phyloP scores from a whole-genome alignment of 495 filamentous ascomycete genomes.

The Aspergillus campestris region DNA sequence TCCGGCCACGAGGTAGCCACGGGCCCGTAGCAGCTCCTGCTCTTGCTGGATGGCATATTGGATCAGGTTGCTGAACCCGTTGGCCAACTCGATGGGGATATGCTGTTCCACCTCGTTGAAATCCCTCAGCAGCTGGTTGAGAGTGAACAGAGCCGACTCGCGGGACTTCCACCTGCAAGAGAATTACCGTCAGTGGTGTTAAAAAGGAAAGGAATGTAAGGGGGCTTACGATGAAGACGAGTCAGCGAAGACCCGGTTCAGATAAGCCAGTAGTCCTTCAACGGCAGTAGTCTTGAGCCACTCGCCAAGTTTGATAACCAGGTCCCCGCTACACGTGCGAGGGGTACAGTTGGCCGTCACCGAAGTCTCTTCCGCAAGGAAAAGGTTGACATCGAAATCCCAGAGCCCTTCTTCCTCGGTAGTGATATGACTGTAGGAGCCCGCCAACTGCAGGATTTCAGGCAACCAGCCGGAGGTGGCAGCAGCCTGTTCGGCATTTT shows the following conservation, averaged over 20 bases:
- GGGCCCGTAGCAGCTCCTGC: slow-evolving; percentile 64
- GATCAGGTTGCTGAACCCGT: slow-evolving; percentile 66
- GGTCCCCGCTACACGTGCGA: slow-evolving; percentile 80
- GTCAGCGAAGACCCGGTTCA: slow-evolving; percentile 56
- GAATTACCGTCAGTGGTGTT: slow-evolving; percentile 18
- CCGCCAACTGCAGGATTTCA: slow-evolving; percentile 73
- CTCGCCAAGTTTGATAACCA: slow-evolving; percentile 87
- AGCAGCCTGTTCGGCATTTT: slow-evolving; percentile 47
- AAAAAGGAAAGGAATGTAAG: not conserved
- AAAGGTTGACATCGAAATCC: slow-evolving; percentile 94
- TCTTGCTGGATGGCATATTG: slow-evolving; percentile 65
- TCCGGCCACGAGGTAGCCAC: slow-evolving; percentile 78
- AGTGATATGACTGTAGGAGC: slow-evolving; percentile 83
- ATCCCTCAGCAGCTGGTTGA: slow-evolving; percentile 73
- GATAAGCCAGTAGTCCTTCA: slow-evolving; percentile 65
- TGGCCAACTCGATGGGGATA: slow-evolving; percentile 56
- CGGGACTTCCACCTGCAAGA: slow-evolving; percentile 50
- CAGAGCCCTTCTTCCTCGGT: slow-evolving; percentile 88
- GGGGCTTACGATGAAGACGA: slow-evolving; percentile 43
- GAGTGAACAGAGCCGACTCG: slow-evolving; percentile 75
- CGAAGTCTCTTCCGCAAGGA: slow-evolving; percentile 88
- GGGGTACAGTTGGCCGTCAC: slow-evolving; percentile 96
- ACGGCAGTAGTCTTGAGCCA: slow-evolving; percentile 65
- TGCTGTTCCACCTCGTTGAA: slow-evolving; percentile 63
- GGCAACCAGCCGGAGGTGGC: slow-evolving; percentile 58